Evolutionary conservation across 2,329 filamentous ascomycete genomes (phyloP).

Genomic region (Hypoxylon sp.): DNA sequence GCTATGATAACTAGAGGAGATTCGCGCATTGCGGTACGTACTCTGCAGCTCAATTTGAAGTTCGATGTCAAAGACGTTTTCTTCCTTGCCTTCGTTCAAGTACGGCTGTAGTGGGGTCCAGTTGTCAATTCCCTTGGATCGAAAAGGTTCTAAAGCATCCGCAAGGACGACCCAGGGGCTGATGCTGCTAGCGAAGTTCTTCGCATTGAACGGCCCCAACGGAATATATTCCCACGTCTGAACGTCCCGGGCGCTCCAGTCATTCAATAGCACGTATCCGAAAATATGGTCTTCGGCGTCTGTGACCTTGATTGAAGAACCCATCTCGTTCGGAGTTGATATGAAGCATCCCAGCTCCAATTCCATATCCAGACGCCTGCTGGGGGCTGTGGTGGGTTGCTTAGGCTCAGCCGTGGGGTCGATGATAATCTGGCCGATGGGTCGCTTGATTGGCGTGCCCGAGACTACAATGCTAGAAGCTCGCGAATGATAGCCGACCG

Average conservation of each 20-base stretch:
- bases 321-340: constrained; percentile 72
- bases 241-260: constrained; percentile 87
- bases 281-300: constrained; percentile 80
- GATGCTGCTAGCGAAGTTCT: constrained; percentile 85
- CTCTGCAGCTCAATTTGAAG: constrained; percentile 74
- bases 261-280: constrained; percentile 85
- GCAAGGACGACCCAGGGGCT: constrained; percentile 83
- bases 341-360: constrained; percentile 84
- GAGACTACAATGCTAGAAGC: constrained; percentile 81
- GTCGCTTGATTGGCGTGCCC: constrained; percentile 78
- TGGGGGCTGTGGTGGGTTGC: constrained; percentile 72
- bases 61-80: constrained; percentile 76
- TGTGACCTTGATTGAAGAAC: constrained; percentile 70
- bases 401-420: constrained; percentile 73
- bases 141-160: constrained; percentile 76
- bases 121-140: constrained; percentile 52
- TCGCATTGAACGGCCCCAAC: constrained; percentile 83
- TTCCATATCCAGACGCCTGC: constrained; percentile 80
- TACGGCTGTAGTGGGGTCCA: constrained; percentile 55
- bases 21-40: constrained; percentile 50
- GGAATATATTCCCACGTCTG: constrained; percentile 89
- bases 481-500: constrained; percentile 85
- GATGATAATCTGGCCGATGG: constrained; percentile 78
- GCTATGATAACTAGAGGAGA: not conserved
- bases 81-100: constrained; percentile 69